Percentiles rank a stretch among this genome's conserved stretches.
Conservation (phyloP, 2,329 filamentous ascomycete species). For the Xenosphaeropsis pyriputrescens region DNA sequence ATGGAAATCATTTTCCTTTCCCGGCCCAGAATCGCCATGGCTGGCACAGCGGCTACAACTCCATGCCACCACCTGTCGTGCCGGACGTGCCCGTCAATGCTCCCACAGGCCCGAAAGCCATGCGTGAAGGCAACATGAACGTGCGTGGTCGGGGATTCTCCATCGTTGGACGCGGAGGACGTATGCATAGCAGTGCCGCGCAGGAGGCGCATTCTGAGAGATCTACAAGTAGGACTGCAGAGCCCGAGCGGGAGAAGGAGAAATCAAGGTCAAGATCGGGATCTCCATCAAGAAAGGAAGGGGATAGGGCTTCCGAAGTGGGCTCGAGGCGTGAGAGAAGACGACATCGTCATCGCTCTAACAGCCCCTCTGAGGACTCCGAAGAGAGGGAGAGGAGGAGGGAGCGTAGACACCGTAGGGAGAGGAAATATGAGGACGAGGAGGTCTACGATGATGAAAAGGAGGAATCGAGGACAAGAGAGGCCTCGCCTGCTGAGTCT, state of each 20-base stretch:
- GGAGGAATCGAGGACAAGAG: slow-evolving; percentile 42
- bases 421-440: slow-evolving; percentile 9
- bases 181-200: slow-evolving; percentile 10
- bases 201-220: no score
- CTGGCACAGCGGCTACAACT: neutral
- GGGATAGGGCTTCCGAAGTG: slow-evolving; percentile 4
- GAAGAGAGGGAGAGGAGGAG: slow-evolving; percentile 16
- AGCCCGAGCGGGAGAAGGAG: slow-evolving; percentile 1
- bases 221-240: no score
- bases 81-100: slow-evolving; percentile 48
- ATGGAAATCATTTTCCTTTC: slow-evolving; percentile 18
- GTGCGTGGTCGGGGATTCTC: slow-evolving; percentile 47
- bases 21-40: slow-evolving; percentile 63
- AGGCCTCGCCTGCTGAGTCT: slow-evolving; percentile 45
- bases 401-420: slow-evolving; percentile 11
- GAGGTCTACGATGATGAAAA: slow-evolving; percentile 11
- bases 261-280: slow-evolving; percentile 17
- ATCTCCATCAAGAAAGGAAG: slow-evolving; percentile 14
- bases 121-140: slow-evolving; percentile 79
- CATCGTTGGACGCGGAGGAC: slow-evolving; percentile 17
- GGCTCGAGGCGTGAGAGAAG: slow-evolving; percentile 9
- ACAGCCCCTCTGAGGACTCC: slow-evolving; percentile 15
- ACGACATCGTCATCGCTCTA: slow-evolving; percentile 16
- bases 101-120: slow-evolving; percentile 85
- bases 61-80: slow-evolving; percentile 12